Conservation (phyloP, 805 yeast genomes). For the Saturnispora ahearnii region DNA sequence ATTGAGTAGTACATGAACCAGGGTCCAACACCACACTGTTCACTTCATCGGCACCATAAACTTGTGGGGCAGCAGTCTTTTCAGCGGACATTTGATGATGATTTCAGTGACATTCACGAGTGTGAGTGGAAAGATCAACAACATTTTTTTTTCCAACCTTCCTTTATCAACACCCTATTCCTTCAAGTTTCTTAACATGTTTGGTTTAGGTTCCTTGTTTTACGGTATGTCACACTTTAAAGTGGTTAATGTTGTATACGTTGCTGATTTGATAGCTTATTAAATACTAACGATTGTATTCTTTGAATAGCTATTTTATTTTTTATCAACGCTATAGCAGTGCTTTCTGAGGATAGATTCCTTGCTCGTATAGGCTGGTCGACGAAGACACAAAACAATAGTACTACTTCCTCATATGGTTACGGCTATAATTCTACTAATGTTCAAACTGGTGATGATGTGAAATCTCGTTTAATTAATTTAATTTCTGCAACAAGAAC, state of each 20-base stretch:
- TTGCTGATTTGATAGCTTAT: neutral
- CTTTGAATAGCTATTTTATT: constrained; percentile 33
- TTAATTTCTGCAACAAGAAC: constrained; percentile 53
- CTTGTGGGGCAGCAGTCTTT: constrained; percentile 36
- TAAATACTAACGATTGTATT: neutral
- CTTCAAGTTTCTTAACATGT: neutral
- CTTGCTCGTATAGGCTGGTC: constrained; percentile 39
- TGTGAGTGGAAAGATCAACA: neutral
- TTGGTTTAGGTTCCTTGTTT: constrained; percentile 8
- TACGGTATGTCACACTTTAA: neutral
- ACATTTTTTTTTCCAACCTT: neutral
- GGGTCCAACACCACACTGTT: constrained; percentile 88
- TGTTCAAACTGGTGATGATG: constrained; percentile 9
- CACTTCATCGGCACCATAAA: constrained; percentile 70
- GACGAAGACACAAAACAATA: constrained; percentile 28
- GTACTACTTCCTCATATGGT: constrained; percentile 18
- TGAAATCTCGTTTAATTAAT: constrained; percentile 43
- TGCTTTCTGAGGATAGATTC: constrained; percentile 52
- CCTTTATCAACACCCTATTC: neutral
- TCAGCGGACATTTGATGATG: constrained; percentile 12
- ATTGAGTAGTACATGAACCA: constrained; percentile 74
- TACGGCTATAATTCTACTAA: constrained; percentile 10
- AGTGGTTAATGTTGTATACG: neutral
- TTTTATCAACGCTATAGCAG: constrained; percentile 47
- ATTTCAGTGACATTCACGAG: neutral